Evolutionary conservation across 352 stramenopile genomes (phyloP).

Genomic region (Globisporangium parvum): DNA sequence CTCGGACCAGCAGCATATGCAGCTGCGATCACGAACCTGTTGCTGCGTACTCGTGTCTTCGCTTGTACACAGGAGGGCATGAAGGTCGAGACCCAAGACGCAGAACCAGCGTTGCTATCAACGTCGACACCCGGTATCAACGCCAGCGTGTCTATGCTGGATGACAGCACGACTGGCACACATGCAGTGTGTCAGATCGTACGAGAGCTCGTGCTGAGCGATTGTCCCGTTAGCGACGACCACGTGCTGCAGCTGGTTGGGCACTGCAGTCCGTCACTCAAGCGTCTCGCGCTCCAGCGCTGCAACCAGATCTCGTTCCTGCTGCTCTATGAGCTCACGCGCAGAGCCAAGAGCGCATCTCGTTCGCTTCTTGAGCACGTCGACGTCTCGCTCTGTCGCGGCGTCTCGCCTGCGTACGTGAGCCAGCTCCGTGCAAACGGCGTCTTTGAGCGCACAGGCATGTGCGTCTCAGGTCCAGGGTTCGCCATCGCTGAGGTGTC

Average conservation of each 20-base stretch:
- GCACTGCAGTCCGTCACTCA: conserved; percentile 7
- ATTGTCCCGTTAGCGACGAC: conserved; percentile 16
- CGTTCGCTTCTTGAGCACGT: background rate
- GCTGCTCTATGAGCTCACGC: conserved; percentile 26
- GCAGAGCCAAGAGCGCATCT: conserved; percentile 6
- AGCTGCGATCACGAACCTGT: too few species aligned
- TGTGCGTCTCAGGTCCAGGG: conserved; percentile 18
- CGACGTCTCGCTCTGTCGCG: conserved; percentile 29
- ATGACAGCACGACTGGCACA: too few species aligned
- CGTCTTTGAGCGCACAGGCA: conserved; percentile 1
- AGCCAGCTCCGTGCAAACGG: conserved; percentile 11
- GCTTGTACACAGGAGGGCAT: too few species aligned
- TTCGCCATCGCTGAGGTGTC: conserved; percentile 19
- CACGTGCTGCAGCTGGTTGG: conserved; percentile 19
- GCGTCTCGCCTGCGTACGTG: conserved; percentile 21
- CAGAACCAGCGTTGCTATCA: too few species aligned
- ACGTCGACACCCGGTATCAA: too few species aligned
- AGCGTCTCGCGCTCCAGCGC: conserved; percentile 12
- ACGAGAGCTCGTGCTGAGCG: conserved; percentile 14
- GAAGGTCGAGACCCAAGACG: background rate
- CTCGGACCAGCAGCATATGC: too few species aligned
- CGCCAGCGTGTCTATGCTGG: too few species aligned
- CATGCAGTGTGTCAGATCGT: conserved; percentile 9
- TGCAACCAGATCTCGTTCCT: conserved; percentile 28
- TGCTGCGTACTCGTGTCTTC: too few species aligned